phyloP scores from a whole-genome alignment of 2,329 filamentous ascomycete species.

The Exophiala bonariae region DNA sequence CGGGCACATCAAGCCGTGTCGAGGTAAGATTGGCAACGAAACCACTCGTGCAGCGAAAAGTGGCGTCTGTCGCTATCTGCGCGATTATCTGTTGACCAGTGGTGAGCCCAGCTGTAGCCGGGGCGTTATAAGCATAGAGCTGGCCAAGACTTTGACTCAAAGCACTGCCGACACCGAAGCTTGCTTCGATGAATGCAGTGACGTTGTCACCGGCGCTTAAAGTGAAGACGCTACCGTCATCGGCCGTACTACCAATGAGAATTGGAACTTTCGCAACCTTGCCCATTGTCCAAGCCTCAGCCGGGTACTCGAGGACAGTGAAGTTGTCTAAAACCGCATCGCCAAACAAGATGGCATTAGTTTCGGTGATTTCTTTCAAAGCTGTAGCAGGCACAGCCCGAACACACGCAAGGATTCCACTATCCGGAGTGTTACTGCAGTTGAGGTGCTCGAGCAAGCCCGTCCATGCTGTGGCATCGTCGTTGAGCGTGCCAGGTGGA shows the following conservation, averaged over 20 bases:
- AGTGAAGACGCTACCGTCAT: slow-evolving; percentile 38
- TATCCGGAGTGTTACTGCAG: slow-evolving; percentile 1
- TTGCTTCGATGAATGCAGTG: not conserved
- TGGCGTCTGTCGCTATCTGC: slow-evolving; percentile 6
- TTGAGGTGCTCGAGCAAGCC: slow-evolving; percentile 3
- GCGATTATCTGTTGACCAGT: slow-evolving; percentile 3
- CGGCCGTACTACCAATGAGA: slow-evolving; percentile 34
- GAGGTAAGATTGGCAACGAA: slow-evolving; percentile 12
- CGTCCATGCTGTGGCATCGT: not conserved
- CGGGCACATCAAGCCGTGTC: slow-evolving; percentile 3
- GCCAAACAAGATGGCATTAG: slow-evolving; percentile 31
- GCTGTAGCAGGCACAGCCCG: slow-evolving; percentile 3
- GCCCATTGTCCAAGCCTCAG: slow-evolving; percentile 28
- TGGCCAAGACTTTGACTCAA: slow-evolving; percentile 25
- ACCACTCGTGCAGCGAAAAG: slow-evolving; percentile 12
- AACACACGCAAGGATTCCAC: slow-evolving; percentile 8
- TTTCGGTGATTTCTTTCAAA: slow-evolving; percentile 34
- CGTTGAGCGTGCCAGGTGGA: not conserved
- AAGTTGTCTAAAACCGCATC: slow-evolving; percentile 34
- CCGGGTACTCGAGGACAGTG: slow-evolving; percentile 32
- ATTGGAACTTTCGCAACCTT: slow-evolving; percentile 36
- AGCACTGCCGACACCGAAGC: slow-evolving; percentile 12
- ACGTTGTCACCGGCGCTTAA: slow-evolving; percentile 28
- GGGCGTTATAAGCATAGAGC: slow-evolving; percentile 26
- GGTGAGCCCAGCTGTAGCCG: not conserved